A percentile compares a stretch with the other conserved stretches of the same genome.
Conservation (phyloP, 768 basidiomycete genomes). For the Thelephora ganbajun region DNA sequence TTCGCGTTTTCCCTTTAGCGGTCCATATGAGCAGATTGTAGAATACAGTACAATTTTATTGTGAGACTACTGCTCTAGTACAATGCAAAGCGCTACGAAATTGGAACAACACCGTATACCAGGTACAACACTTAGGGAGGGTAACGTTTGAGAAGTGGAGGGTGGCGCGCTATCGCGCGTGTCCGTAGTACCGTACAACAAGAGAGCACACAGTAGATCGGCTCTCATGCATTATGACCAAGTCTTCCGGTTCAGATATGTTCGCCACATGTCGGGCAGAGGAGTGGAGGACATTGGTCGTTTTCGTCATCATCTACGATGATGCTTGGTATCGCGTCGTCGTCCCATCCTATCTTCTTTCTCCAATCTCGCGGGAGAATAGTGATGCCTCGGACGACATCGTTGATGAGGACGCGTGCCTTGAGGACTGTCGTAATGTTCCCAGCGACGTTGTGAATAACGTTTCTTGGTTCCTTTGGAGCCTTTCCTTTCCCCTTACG, state of each 20-base stretch:
- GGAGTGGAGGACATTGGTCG: background rate
- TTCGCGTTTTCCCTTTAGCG: no score
- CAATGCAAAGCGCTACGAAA: no score
- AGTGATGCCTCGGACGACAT: background rate
- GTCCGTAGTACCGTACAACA: no score
- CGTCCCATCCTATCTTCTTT: background rate
- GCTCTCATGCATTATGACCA: background rate
- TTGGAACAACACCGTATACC: no score
- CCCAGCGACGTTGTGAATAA: background rate
- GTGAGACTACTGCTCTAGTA: no score
- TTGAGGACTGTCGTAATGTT: background rate
- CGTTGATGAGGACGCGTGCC: background rate
- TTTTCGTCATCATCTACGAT: background rate
- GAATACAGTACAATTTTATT: no score
- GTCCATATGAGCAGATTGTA: no score
- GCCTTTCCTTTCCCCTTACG: background rate
- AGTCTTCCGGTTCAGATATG: background rate
- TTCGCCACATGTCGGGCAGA: background rate
- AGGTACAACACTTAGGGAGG: no score
- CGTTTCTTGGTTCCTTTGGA: background rate
- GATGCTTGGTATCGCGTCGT: background rate
- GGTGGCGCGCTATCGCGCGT: no score
- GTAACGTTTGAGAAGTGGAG: no score
- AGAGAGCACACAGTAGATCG: no score
- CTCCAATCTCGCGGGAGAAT: background rate